These are phyloP conservation scores for Myriosclerotinia scirpicola DNA, from an alignment of 2,329 filamentous ascomycete genomes.

Conservation along the genomic window DNA sequence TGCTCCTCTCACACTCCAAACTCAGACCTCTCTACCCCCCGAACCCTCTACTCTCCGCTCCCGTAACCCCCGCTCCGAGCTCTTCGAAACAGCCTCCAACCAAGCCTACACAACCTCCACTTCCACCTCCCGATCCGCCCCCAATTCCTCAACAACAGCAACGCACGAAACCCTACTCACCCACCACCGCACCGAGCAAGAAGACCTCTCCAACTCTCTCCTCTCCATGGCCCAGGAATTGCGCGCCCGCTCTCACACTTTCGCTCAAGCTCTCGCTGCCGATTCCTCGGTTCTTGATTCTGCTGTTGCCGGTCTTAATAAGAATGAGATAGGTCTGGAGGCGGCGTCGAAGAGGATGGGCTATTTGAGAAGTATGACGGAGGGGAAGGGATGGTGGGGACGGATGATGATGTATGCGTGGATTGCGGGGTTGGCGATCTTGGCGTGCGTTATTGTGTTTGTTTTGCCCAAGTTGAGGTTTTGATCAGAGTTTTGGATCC, in stretches of 20 bases:
- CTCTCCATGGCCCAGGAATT: constrained; percentile 75
- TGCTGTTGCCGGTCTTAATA: constrained; percentile 73
- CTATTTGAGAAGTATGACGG: constrained; percentile 72
- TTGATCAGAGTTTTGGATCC: constrained; percentile 42
- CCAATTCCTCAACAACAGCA: constrained; percentile 49
- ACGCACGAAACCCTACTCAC: constrained; percentile 72
- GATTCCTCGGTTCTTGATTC: constrained; percentile 70
- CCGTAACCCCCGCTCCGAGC: constrained; percentile 27
- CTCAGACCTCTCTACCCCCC: constrained; percentile 13
- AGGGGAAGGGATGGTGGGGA: constrained; percentile 86
- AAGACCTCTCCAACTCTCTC: constrained; percentile 78
- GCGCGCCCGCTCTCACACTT: constrained; percentile 71
- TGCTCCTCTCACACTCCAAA: constrained; percentile 13
- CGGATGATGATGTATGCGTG: constrained; percentile 75
- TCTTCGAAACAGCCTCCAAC: neutral
- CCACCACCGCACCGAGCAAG: constrained; percentile 78
- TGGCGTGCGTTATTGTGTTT: constrained; percentile 77
- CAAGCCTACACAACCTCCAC: constrained; percentile 37
- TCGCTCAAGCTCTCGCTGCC: constrained; percentile 68
- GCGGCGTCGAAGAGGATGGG: constrained; percentile 77
- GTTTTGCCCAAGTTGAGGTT: constrained; percentile 86
- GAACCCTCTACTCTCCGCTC: constrained; percentile 34
- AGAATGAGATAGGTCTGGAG: constrained; percentile 73
- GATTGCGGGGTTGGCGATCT: constrained; percentile 80
- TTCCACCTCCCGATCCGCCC: neutral